phyloP scores from a whole-genome alignment of 2,329 filamentous ascomycete species.

The Cadophora sp. region DNA sequence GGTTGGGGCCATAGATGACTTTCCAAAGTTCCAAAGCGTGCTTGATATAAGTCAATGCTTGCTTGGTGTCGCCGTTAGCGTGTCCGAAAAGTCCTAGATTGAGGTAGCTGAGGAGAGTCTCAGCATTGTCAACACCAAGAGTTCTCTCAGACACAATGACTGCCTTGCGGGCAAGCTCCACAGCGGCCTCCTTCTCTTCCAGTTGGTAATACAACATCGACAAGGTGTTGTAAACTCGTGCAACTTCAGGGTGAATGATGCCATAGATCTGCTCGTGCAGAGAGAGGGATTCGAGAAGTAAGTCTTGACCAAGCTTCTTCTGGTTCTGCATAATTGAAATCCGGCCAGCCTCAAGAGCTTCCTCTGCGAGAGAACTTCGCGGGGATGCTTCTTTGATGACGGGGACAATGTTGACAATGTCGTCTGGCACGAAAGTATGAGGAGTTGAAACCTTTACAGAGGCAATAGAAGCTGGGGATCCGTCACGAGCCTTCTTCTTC shows the following conservation, averaged over 20 bases:
- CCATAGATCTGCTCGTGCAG: slow-evolving; percentile 99
- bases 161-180: slow-evolving; percentile 94
- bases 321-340: slow-evolving; percentile 96
- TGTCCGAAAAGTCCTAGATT: slow-evolving; percentile 96
- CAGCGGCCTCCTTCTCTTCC: slow-evolving; percentile 95
- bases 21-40: slow-evolving; percentile 97
- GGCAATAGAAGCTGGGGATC: slow-evolving; percentile 50
- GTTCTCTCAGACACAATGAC: slow-evolving; percentile 96
- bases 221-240: slow-evolving; percentile 90
- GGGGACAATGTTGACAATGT: slow-evolving; percentile 92
- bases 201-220: slow-evolving; percentile 97
- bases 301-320: slow-evolving; percentile 93
- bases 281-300: slow-evolving; percentile 93
- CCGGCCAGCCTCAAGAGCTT: slow-evolving; percentile 92
- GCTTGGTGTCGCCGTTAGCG: slow-evolving; percentile 86
- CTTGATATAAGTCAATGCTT: slow-evolving; percentile 86
- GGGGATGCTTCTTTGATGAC: slow-evolving; percentile 94
- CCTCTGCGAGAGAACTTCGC: slow-evolving; percentile 88
- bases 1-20: slow-evolving; percentile 90
- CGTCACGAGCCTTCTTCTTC: slow-evolving; percentile 68
- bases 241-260: slow-evolving; percentile 95
- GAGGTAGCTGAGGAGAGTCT: slow-evolving; percentile 94
- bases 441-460: slow-evolving; percentile 54
- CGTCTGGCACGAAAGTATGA: slow-evolving; percentile 79
- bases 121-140: slow-evolving; percentile 88